These are phyloP conservation scores for Ceratobasidium sp. DNA, from an alignment of 1,284 basidiomycete genomes.

Conservation along the genomic window DNA sequence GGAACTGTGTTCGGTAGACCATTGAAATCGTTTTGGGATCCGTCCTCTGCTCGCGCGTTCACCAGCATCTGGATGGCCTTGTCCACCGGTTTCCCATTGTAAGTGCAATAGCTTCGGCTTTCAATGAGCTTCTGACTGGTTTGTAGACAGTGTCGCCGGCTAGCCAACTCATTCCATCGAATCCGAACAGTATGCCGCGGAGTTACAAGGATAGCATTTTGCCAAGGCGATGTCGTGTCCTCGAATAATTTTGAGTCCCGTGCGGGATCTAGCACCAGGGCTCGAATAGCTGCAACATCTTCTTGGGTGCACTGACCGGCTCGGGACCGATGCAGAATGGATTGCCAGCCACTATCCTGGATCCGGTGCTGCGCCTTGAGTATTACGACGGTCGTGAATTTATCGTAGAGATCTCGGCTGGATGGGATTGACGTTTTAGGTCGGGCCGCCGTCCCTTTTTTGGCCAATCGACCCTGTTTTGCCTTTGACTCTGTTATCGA, in stretches of 20 bases:
- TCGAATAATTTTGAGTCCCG: neutral
- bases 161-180: neutral
- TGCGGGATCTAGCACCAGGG: neutral
- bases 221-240: neutral
- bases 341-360: slow-evolving; percentile 57
- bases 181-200: neutral
- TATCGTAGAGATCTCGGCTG: slow-evolving; percentile 58
- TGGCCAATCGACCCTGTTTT: too few species aligned
- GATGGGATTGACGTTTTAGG: neutral
- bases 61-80: neutral
- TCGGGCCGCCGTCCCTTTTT: neutral
- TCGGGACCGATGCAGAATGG: slow-evolving; percentile 54
- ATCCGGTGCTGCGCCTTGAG: slow-evolving; percentile 60
- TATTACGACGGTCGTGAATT: slow-evolving; percentile 59
- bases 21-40: neutral
- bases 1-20: slow-evolving; percentile 23
- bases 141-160: neutral
- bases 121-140: neutral
- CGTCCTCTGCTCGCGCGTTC: neutral
- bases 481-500: too few species aligned
- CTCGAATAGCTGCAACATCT: neutral
- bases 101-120: neutral
- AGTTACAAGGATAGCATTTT: neutral
- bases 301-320: neutral
- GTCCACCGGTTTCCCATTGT: neutral